Conservation (phyloP, 2,329 filamentous ascomycete genomes). For the Zymoseptoria tritici region DNA sequence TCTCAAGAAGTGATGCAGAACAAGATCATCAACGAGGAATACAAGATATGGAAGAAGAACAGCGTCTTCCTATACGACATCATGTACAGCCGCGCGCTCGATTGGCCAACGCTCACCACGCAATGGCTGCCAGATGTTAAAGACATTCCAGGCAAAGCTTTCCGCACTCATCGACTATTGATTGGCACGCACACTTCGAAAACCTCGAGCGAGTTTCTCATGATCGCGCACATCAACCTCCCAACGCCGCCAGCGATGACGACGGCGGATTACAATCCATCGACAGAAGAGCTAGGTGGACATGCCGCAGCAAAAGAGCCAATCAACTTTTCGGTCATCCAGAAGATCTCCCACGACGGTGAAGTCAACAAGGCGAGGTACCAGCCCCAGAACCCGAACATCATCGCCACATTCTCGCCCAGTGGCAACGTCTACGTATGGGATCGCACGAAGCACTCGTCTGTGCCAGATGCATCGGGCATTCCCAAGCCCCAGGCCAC, state of each 20-base stretch:
- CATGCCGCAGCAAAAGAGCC: conserved; percentile 71
- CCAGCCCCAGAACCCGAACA: conserved; percentile 92
- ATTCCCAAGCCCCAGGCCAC: conserved; percentile 75
- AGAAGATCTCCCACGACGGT: conserved; percentile 91
- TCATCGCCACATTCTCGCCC: conserved; percentile 87
- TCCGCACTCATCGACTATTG: conserved; percentile 78
- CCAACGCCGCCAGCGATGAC: conserved; percentile 70
- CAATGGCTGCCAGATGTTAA: conserved; percentile 98
- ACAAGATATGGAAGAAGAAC: conserved; percentile 99
- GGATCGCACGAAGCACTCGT: conserved; percentile 89
- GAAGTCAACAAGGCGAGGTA: conserved; percentile 99
- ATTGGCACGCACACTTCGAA: conserved; percentile 92
- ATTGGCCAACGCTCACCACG: conserved; percentile 94
- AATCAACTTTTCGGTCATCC: conserved; percentile 84
- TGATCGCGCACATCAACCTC: conserved; percentile 90
- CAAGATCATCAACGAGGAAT: conserved; percentile 95
- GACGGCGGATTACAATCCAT: conserved; percentile 80
- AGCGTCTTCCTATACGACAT: conserved; percentile 96
- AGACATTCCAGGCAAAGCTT: conserved; percentile 75
- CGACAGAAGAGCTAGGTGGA: conserved; percentile 86
- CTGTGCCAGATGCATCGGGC: conserved; percentile 52
- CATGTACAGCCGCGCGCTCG: conserved; percentile 86
- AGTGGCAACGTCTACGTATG: conserved; percentile 87
- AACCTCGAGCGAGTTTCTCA: conserved; percentile 78
- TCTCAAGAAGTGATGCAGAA: conserved; percentile 48